phyloP scores from a whole-genome alignment of 1,284 basidiomycete genomes.

The Fomitopsis palustris region DNA sequence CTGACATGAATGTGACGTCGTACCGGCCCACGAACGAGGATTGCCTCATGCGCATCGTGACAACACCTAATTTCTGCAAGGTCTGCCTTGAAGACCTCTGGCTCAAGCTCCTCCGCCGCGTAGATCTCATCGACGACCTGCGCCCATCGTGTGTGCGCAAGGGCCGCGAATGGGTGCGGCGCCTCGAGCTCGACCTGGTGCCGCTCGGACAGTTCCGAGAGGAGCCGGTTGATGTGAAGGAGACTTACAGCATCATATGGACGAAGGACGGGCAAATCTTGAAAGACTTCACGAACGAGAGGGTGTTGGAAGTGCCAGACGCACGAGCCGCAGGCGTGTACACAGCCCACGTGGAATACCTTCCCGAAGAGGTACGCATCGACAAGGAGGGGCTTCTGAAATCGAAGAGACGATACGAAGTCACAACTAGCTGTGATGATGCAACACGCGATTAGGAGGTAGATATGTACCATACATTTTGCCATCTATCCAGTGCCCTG shows the following conservation, averaged over 20 bases:
- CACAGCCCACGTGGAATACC: slow-evolving; percentile 43
- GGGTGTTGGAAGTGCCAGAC: slow-evolving; percentile 37
- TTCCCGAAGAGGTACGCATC: slow-evolving; percentile 53
- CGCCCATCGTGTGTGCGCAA: slow-evolving; percentile 31
- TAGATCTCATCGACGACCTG: slow-evolving; percentile 60
- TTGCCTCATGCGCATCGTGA: slow-evolving; percentile 81
- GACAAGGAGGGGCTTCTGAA: slow-evolving; percentile 36
- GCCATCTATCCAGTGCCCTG: neutral
- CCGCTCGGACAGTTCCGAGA: slow-evolving; percentile 58
- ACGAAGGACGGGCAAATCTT: slow-evolving; percentile 41
- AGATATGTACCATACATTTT: neutral
- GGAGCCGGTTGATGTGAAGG: slow-evolving; percentile 30
- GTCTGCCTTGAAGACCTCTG: slow-evolving; percentile 76
- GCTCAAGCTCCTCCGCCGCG: slow-evolving; percentile 53
- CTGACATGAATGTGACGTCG: slow-evolving; percentile 54
- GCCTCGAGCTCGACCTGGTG: slow-evolving; percentile 44
- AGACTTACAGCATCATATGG: slow-evolving; percentile 58
- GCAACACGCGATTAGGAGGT: neutral
- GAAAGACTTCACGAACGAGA: slow-evolving; percentile 45
- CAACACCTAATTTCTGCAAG: slow-evolving; percentile 68
- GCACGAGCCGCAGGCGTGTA: slow-evolving; percentile 35
- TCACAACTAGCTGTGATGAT: slow-evolving; percentile 11
- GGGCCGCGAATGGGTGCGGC: slow-evolving; percentile 17
- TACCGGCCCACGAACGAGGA: slow-evolving; percentile 81
- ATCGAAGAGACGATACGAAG: slow-evolving; percentile 12